Evolutionary conservation across 371 early-diverging fungal species (phyloP).

Genomic region (Synchytrium microbalum): DNA sequence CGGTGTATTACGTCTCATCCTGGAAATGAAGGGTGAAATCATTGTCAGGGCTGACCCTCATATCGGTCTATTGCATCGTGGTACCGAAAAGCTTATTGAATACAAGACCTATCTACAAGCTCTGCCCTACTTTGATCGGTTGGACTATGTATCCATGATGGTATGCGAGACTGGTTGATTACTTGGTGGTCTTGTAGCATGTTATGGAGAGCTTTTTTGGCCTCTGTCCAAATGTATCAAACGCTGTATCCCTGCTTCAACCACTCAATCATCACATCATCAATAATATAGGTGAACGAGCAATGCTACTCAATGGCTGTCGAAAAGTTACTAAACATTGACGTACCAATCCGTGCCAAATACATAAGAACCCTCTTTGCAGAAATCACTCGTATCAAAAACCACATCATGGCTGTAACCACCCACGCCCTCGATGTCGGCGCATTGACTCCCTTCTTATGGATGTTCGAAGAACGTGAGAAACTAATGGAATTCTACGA

Average conservation of each 20-base stretch:
- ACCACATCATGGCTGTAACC: conserved; percentile 96
- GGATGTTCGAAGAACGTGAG: conserved; percentile 98
- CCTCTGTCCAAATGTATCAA: too few relatives aligned
- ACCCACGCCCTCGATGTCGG: conserved; percentile 96
- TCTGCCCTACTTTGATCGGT: conserved; percentile 95
- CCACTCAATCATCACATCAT: conserved; percentile 3
- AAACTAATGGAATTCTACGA: conserved; percentile 97
- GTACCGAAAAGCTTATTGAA: conserved; percentile 97
- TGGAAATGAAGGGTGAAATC: conserved; percentile 90
- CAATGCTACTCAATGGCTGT: conserved; percentile 93
- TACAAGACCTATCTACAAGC: conserved; percentile 97
- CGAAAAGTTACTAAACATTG: conserved; percentile 95
- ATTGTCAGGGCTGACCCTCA: conserved; percentile 93
- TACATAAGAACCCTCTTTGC: conserved; percentile 95
- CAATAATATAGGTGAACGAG: conserved; percentile 64
- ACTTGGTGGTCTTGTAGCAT: too few relatives aligned
- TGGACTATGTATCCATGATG: conserved; percentile 98
- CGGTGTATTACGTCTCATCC: conserved; percentile 94
- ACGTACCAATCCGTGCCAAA: conserved; percentile 88
- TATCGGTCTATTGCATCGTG: conserved; percentile 93
- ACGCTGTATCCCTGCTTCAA: neutral
- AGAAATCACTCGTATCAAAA: conserved; percentile 93
- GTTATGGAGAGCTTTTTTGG: too few relatives aligned
- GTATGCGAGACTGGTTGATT: neutral
- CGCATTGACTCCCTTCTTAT: conserved; percentile 94